Conservation (phyloP, 2,329 filamentous ascomycete genomes). For the Zasmidium angulare region DNA sequence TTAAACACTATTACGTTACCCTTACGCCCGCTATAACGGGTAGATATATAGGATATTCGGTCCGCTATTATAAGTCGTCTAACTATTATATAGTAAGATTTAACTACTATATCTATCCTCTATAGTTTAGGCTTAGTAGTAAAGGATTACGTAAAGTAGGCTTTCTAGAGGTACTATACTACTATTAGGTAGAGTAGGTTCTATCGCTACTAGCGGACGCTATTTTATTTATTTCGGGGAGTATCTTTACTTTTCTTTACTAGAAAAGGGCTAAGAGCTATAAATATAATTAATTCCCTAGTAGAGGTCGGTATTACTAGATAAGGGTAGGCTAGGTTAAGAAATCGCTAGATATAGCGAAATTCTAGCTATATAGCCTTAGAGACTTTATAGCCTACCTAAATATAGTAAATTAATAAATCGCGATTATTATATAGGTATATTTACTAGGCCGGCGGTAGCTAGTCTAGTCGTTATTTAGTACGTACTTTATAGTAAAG, state of each 20-base stretch:
- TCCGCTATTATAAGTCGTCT: not conserved
- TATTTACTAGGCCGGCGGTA: not conserved
- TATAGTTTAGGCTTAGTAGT: not conserved
- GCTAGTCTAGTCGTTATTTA: not conserved
- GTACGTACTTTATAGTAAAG: conserved; percentile 3
- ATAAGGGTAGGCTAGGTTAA: not conserved
- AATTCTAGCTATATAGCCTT: not conserved
- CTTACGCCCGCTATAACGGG: not conserved
- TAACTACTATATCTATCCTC: not conserved
- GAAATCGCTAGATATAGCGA: not conserved
- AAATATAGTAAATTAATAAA: not conserved
- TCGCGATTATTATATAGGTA: not conserved
- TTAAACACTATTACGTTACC: not conserved
- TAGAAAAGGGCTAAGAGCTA: not conserved
- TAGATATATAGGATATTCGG: not conserved
- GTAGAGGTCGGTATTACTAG: not conserved
- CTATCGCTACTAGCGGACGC: not conserved
- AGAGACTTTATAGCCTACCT: not conserved
- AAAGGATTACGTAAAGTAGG: conserved; percentile 3
- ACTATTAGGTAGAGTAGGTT: not conserved
- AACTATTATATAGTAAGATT: not conserved
- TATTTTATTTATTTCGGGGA: not conserved
- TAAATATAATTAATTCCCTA: not conserved
- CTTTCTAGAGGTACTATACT: conserved; percentile 1
- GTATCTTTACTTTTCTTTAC: not conserved